Evolutionary conservation across 2,329 filamentous ascomycete genomes (phyloP).

Genomic region (Eutypa lata): DNA sequence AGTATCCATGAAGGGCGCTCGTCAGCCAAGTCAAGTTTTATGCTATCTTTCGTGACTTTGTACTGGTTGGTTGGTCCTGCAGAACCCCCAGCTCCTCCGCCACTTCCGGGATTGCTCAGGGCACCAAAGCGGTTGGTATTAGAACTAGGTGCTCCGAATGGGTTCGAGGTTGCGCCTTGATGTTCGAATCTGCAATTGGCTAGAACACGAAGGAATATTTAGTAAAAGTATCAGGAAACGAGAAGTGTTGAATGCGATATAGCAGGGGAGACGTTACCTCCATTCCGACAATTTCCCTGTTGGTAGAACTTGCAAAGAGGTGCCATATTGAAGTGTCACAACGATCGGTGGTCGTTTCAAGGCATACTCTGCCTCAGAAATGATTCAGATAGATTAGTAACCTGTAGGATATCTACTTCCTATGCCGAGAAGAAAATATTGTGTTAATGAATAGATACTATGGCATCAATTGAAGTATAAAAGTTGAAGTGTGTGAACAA

Average conservation of each 20-base stretch:
- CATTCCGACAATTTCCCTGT: constrained; percentile 63
- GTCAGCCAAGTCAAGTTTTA: constrained; percentile 64
- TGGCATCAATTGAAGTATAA: too few relatives aligned
- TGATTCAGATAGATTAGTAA: too few relatives aligned
- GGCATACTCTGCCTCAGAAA: not conserved
- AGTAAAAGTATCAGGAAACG: constrained; percentile 3
- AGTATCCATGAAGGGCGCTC: constrained; percentile 82
- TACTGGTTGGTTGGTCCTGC: constrained; percentile 34
- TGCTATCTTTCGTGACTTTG: constrained; percentile 53
- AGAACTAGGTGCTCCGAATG: constrained; percentile 31
- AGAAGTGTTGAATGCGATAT: not conserved
- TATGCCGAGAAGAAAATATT: too few relatives aligned
- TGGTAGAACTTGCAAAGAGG: constrained; percentile 62
- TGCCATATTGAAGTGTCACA: constrained; percentile 24
- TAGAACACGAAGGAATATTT: constrained; percentile 22
- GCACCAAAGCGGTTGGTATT: constrained; percentile 31
- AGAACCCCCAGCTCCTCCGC: constrained; percentile 8
- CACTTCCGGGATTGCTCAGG: constrained; percentile 15
- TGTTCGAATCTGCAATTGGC: constrained; percentile 56
- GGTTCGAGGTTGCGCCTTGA: constrained; percentile 36
- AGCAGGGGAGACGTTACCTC: constrained; percentile 44
- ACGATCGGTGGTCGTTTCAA: not conserved
- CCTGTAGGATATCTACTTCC: not conserved
- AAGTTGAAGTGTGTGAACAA: not conserved
- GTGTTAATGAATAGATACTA: too few relatives aligned